These are phyloP conservation scores for Adansonia digitata DNA, from an alignment of 345 rosid genomes.

Conservation along the genomic window DNA sequence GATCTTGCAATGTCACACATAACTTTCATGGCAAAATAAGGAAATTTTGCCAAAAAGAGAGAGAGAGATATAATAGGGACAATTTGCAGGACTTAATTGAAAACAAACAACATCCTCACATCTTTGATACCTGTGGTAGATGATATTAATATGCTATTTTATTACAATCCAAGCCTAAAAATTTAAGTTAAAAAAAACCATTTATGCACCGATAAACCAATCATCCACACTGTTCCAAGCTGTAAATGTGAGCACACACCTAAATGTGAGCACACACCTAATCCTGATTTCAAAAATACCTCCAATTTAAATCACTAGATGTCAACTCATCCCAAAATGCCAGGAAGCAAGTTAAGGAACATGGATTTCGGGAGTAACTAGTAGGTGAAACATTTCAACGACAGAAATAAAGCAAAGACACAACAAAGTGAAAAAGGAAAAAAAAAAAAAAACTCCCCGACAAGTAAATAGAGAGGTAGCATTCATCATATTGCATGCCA, in stretches of 20 bases:
- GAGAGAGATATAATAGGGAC: not conserved
- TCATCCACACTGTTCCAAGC: not conserved
- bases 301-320: not conserved
- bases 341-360: not conserved
- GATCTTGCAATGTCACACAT: not conserved
- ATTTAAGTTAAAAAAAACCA: not conserved
- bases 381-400: not conserved
- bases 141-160: not conserved
- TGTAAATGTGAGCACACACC: too few relatives aligned
- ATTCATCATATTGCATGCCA: not conserved
- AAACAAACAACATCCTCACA: not conserved
- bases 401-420: not conserved
- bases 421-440: too few relatives aligned
- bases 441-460: not conserved
- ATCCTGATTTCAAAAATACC: not conserved
- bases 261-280: not conserved
- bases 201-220: not conserved
- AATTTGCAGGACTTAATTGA: not conserved
- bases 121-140: conserved; percentile 4
- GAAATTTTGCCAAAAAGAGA: not conserved
- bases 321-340: not conserved
- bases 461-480: not conserved
- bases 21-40: not conserved
- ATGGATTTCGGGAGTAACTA: not conserved
- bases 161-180: not conserved